Base-by-base conservation (phyloP, 495 filamentous ascomycete genomes). In the Aspergillus nidulans region DNA sequence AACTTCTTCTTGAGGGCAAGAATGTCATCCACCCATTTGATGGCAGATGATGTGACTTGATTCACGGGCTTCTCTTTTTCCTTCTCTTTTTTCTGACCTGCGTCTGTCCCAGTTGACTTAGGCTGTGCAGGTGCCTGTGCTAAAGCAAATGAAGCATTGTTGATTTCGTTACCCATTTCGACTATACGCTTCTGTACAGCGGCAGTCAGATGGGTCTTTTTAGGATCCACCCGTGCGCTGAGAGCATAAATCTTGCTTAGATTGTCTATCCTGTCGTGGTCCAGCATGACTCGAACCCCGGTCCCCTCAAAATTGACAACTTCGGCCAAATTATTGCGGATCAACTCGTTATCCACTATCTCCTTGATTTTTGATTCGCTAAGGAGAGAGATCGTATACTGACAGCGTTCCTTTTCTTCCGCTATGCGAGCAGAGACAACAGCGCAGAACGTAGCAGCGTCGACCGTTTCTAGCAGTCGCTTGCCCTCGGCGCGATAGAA, bases 1-100 rank as follows among this genome's bases (percentile, higher is more conserved):
- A 95, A 97, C 66, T 95, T 95, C 60, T 86, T 85, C 65, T 97
- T 97, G 5, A 99, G 75, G 12, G 68, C 67, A 19, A 99, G 73
- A 1, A 97, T 87, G 49, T 94, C 90, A 59, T 95, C 88, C 3
- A 99, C 95, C 94, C 94, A 99, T 59, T 88, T 87, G 62, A 97
- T 90, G 0, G 94, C 95, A 1, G 90, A 85, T 4, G 79, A 75
- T 1, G 95, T 97, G 58, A 85, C 81, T 56, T 79, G 79, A 43
- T 81, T 87, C 19, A 77, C 67, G 0, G 78, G 73, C 68, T 67
- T 75, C 25, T 75, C 73, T 23, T 80, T 79, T 7, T 73, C 70
- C 42, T 79, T 80, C 4, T 77, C 57, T 55, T 79, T 80, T 24
- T 71, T 75, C 13, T 64, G 61, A 8, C 67, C 62, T 7, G 60